phyloP scores from a whole-genome alignment of 441 rosid species.

The Eruca vesicaria region DNA sequence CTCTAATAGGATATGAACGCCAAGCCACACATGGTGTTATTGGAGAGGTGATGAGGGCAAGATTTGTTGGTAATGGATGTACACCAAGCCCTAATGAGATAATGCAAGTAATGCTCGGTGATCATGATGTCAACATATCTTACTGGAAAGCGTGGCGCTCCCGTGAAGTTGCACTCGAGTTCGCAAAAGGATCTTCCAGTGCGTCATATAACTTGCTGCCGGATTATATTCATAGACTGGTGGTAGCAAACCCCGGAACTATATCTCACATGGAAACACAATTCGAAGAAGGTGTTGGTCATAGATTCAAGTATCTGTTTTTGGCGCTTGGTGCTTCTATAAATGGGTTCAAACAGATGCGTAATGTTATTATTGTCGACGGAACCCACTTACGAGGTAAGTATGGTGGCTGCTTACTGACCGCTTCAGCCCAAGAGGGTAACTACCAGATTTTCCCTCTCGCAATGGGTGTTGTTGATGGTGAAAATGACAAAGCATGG shows the following conservation, averaged over 20 bases:
- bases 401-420: background rate
- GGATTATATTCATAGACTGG: background rate
- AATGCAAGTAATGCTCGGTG: background rate
- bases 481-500: background rate
- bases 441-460: background rate
- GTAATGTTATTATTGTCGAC: too few species aligned
- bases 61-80: background rate
- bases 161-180: background rate
- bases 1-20: background rate
- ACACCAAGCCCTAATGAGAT: background rate
- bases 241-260: background rate
- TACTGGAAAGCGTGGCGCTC: background rate
- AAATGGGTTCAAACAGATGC: background rate
- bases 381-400: background rate
- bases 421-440: background rate
- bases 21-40: too few species aligned
- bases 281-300: background rate
- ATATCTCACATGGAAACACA: background rate
- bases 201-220: background rate
- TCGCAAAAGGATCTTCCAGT: background rate
- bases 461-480: background rate
- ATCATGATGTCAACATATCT: background rate
- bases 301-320: background rate
- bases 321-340: background rate
- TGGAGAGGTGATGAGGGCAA: background rate